Percentiles rank a stretch among this genome's conserved stretches.
phyloP scores from a whole-genome alignment of 2,329 filamentous ascomycete genomes.

The Fusarium sacchari region DNA sequence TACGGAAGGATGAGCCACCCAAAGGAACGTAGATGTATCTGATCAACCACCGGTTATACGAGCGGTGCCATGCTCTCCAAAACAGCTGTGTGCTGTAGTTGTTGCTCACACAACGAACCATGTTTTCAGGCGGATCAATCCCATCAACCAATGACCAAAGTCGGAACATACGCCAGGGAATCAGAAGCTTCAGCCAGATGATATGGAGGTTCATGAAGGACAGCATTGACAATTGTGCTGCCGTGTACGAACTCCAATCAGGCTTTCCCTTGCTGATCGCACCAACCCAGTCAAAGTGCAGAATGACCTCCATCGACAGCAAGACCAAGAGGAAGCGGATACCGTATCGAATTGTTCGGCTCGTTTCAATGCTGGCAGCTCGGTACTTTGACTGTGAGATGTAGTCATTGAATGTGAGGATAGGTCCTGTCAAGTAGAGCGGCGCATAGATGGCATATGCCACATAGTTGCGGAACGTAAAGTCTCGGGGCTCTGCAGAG shows the following conservation, averaged over 20 bases:
- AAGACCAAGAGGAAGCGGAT: conserved; percentile 83
- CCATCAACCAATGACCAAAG: conserved; percentile 94
- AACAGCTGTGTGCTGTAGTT: conserved; percentile 92
- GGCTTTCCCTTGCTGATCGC: conserved; percentile 87
- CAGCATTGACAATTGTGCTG: conserved; percentile 87
- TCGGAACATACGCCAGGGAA: conserved; percentile 98
- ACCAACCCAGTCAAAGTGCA: conserved; percentile 93
- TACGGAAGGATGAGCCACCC: conserved; percentile 72
- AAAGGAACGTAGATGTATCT: conserved; percentile 95
- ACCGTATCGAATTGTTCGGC: conserved; percentile 82
- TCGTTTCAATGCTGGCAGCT: conserved; percentile 73
- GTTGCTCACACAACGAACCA: conserved; percentile 95
- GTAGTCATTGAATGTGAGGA: conserved; percentile 98
- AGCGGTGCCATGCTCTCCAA: conserved; percentile 96
- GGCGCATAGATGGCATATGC: conserved; percentile 92
- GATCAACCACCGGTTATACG: conserved; percentile 93
- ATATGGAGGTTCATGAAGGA: conserved; percentile 97
- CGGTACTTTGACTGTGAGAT: conserved; percentile 84
- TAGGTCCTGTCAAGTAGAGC: conserved; percentile 90
- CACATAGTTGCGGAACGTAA: conserved; percentile 84
- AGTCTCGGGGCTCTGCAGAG: conserved; percentile 77
- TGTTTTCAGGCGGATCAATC: conserved; percentile 96
- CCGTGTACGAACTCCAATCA: conserved; percentile 83
- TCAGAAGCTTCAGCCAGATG: conserved; percentile 96
- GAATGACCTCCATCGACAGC: conserved; percentile 87